Percentiles rank a stretch among this genome's conserved stretches.
phyloP scores from a whole-genome alignment of 192 early-diverging fungal genomes.

The Coemansia furcata region DNA sequence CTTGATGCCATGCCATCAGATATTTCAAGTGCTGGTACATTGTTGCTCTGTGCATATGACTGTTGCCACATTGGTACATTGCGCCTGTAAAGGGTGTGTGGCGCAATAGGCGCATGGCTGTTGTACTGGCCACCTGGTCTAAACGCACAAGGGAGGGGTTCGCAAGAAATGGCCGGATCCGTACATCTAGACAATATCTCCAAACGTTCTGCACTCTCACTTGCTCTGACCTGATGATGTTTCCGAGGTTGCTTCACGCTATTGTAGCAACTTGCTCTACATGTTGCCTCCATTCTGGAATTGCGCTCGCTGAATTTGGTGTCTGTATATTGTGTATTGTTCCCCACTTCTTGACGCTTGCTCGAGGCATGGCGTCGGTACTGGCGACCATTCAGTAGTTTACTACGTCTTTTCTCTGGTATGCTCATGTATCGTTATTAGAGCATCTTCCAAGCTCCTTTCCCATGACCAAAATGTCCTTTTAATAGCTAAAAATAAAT shows the following conservation, averaged over 20 bases:
- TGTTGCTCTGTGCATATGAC: neutral
- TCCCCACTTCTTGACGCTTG: neutral
- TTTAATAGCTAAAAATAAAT: neutral
- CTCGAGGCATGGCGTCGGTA: neutral
- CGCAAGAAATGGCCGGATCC: neutral
- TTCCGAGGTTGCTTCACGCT: neutral
- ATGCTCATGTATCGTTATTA: neutral
- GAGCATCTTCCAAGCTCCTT: neutral
- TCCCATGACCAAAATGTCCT: neutral
- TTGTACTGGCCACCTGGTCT: neutral
- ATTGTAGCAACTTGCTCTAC: neutral
- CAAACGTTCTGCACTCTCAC: neutral
- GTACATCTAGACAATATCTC: neutral
- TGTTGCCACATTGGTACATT: constrained; percentile 4
- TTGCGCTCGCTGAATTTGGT: too few species aligned
- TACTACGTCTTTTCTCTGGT: neutral
- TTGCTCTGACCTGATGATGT: neutral
- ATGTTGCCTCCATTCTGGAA: neutral
- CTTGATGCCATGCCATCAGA: constrained; percentile 1
- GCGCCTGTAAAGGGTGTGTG: neutral
- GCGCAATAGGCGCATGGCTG: neutral
- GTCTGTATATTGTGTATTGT: neutral
- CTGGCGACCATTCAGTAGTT: neutral
- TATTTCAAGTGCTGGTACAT: neutral
- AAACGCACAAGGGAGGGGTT: neutral